A percentile compares a stretch with the other conserved stretches of the same genome.
Conservation (phyloP, 1,284 basidiomycete genomes). For the Sporisorium graminicola region DNA sequence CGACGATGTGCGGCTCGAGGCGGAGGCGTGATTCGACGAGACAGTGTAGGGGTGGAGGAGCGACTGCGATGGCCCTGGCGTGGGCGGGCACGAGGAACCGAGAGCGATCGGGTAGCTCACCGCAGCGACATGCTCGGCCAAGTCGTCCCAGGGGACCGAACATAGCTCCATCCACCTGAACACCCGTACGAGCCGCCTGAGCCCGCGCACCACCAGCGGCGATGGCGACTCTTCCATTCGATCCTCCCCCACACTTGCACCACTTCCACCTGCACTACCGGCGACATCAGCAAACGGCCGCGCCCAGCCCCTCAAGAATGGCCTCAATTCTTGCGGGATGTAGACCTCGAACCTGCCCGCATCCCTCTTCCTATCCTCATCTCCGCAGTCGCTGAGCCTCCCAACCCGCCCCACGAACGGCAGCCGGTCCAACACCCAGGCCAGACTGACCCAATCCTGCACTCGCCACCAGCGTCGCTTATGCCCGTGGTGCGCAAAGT, state of each 20-base stretch:
- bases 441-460: slow-evolving; percentile 2
- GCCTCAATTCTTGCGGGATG: slow-evolving; percentile 27
- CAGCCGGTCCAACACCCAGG: slow-evolving; percentile 9
- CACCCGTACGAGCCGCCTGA: slow-evolving; percentile 26
- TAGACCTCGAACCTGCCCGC: slow-evolving; percentile 26
- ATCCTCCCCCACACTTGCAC: not conserved
- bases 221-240: not conserved
- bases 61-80: slow-evolving; percentile 32
- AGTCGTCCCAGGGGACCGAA: slow-evolving; percentile 34
- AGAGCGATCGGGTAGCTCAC: slow-evolving; percentile 34
- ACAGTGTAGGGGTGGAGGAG: slow-evolving; percentile 34
- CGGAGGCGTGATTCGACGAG: slow-evolving; percentile 26
- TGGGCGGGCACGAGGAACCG: slow-evolving; percentile 27
- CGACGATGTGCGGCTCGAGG: not conserved
- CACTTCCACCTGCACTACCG: not conserved
- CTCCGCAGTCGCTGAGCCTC: not conserved
- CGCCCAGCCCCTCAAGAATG: slow-evolving; percentile 30
- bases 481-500: slow-evolving; percentile 20
- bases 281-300: slow-evolving; percentile 12
- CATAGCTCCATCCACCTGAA: slow-evolving; percentile 35
- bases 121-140: slow-evolving; percentile 42
- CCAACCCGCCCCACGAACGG: slow-evolving; percentile 34
- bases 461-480: slow-evolving; percentile 16
- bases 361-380: not conserved
- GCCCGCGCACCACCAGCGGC: slow-evolving; percentile 6